Percentiles rank a stretch among this genome's conserved stretches.
phyloP scores from a whole-genome alignment of 2,329 filamentous ascomycete genomes.

The Nectriaceae sp. region DNA sequence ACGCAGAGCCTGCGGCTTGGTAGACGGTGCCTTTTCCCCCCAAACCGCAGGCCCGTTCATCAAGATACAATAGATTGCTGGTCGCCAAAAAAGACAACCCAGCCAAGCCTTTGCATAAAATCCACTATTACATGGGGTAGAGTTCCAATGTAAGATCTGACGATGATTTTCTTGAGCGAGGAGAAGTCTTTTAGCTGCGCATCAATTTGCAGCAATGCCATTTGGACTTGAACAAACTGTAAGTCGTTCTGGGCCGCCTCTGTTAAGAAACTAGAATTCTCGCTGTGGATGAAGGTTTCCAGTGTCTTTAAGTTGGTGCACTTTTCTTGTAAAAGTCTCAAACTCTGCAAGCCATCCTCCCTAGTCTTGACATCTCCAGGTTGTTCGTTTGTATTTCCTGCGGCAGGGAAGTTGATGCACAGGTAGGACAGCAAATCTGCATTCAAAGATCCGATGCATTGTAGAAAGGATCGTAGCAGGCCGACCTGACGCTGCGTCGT shows the following conservation, averaged over 20 bases:
- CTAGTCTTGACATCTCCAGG: constrained; percentile 2
- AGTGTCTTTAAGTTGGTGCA: constrained; percentile 11
- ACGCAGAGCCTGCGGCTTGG: no score
- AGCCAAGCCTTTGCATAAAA: constrained; percentile 9
- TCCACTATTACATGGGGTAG: constrained; percentile 5
- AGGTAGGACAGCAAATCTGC: constrained; percentile 8
- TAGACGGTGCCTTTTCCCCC: no score
- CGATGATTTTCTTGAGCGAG: constrained; percentile 12
- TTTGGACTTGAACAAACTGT: constrained; percentile 2
- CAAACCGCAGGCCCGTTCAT: no score
- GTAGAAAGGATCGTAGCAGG: constrained; percentile 10
- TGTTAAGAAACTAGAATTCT: constrained; percentile 7
- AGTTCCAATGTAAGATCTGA: constrained; percentile 7
- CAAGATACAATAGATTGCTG: no score
- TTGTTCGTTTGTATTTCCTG: not conserved
- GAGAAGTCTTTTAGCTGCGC: constrained; percentile 10
- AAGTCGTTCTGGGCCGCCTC: constrained; percentile 3
- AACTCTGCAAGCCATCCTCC: constrained; percentile 6
- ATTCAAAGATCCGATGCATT: constrained; percentile 9
- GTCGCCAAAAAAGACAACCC: constrained; percentile 6
- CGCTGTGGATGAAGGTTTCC: constrained; percentile 5
- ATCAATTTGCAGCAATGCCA: constrained; percentile 11
- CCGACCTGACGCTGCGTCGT: constrained; percentile 3
- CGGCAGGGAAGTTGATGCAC: constrained; percentile 12
- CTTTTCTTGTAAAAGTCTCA: constrained; percentile 7